Conservation (phyloP, 2,329 filamentous ascomycete species). For the Talaromyces piceae region DNA sequence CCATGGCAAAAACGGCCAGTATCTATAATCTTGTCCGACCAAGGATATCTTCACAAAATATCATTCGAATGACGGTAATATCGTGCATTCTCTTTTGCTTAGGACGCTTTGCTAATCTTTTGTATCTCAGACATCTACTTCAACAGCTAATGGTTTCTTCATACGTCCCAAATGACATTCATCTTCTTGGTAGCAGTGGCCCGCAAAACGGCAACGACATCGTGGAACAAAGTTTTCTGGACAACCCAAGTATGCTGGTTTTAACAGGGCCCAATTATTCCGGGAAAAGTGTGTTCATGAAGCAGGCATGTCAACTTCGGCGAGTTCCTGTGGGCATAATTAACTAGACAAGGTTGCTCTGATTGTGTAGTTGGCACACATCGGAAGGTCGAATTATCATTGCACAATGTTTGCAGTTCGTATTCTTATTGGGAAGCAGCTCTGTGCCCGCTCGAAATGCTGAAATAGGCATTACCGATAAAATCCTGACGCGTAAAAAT, state of each 20-base stretch:
- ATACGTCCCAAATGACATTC: constrained; percentile 72
- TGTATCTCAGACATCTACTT: constrained; percentile 57
- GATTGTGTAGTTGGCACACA: constrained; percentile 85
- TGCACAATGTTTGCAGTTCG: neutral
- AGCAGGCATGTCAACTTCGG: constrained; percentile 49
- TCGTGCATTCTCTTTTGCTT: neutral
- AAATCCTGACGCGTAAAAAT: constrained; percentile 78
- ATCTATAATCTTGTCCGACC: constrained; percentile 67
- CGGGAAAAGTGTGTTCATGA: constrained; percentile 92
- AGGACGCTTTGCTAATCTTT: neutral
- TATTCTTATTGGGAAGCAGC: constrained; percentile 37
- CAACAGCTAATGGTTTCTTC: constrained; percentile 75
- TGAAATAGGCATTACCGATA: constrained; percentile 79
- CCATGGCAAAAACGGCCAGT: constrained; percentile 68
- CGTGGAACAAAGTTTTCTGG: constrained; percentile 1
- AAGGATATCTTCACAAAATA: constrained; percentile 59
- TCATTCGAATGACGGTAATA: constrained; percentile 65
- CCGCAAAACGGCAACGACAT: neutral
- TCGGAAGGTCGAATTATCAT: constrained; percentile 51
- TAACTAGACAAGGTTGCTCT: constrained; percentile 53
- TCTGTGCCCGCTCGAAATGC: constrained; percentile 78
- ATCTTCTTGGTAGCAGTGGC: constrained; percentile 56
- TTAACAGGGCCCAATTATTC: constrained; percentile 94
- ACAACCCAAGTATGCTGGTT: constrained; percentile 61
- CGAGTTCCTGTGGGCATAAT: neutral